Conservation (phyloP, 495 filamentous ascomycete species). For the Penicillium ochrochloron region DNA sequence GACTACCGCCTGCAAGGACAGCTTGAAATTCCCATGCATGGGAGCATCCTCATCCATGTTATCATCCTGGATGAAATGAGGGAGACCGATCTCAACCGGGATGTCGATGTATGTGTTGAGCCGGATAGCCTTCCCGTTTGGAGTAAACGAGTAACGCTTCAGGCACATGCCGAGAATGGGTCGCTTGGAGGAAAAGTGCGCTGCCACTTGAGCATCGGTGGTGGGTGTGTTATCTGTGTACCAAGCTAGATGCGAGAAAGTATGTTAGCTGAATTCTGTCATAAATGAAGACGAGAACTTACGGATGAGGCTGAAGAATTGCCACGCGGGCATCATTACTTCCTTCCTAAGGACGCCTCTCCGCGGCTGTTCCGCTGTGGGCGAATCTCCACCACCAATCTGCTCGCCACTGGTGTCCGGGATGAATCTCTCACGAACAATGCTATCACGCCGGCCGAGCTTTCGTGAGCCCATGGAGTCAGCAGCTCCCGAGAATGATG, state of each 20-base stretch:
- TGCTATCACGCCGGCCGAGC: slow-evolving; percentile 58
- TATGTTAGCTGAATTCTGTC: slow-evolving; percentile 40
- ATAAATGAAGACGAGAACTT: slow-evolving; percentile 29
- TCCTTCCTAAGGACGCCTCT: slow-evolving; percentile 69
- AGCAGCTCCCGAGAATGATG: slow-evolving; percentile 35
- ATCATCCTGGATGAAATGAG: slow-evolving; percentile 88
- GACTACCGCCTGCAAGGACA: slow-evolving; percentile 84
- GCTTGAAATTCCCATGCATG: slow-evolving; percentile 81
- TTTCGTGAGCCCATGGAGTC: slow-evolving; percentile 28
- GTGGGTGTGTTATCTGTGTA: slow-evolving; percentile 73
- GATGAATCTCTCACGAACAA: slow-evolving; percentile 65
- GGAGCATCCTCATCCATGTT: slow-evolving; percentile 65
- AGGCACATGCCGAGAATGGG: slow-evolving; percentile 90
- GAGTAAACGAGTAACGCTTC: slow-evolving; percentile 82
- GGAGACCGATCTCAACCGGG: slow-evolving; percentile 82
- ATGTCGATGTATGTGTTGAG: slow-evolving; percentile 87
- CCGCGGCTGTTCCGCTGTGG: slow-evolving; percentile 32
- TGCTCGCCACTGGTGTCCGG: slow-evolving; percentile 43
- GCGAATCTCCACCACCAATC: slow-evolving; percentile 37
- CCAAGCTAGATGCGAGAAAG: slow-evolving; percentile 49
- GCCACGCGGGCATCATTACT: slow-evolving; percentile 96
- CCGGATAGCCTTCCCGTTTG: slow-evolving; percentile 67
- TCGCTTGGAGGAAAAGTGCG: slow-evolving; percentile 71
- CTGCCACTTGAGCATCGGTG: slow-evolving; percentile 70
- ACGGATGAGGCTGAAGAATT: slow-evolving; percentile 93